Conservation (phyloP, 2,329 filamentous ascomycete species). For the Helminthosporium solani region DNA sequence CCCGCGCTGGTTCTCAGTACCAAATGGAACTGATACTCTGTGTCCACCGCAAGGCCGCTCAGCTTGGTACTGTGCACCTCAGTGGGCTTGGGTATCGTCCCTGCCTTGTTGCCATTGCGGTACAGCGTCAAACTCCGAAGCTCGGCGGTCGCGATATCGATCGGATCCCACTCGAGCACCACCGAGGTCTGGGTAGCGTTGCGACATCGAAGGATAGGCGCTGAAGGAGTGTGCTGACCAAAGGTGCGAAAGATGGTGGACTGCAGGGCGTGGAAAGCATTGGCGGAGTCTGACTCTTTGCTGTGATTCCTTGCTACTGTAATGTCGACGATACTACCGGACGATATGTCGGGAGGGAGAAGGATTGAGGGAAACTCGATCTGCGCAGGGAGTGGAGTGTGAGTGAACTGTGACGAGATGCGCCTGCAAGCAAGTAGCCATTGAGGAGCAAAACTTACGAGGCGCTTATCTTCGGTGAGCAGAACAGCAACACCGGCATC, state of each 20-base stretch:
- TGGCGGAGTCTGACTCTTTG: conserved; percentile 73
- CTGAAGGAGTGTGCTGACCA: conserved; percentile 72
- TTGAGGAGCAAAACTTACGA: conserved; percentile 61
- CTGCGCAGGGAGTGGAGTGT: too few relatives aligned
- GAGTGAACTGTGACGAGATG: conserved; percentile 24
- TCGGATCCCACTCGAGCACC: conserved; percentile 96
- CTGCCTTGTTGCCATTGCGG: conserved; percentile 94
- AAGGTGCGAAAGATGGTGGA: conserved; percentile 84
- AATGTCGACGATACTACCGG: conserved; percentile 97
- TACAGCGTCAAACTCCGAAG: conserved; percentile 87
- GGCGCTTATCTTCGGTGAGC: conserved; percentile 91
- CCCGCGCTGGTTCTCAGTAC: conserved; percentile 89
- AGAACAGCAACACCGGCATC: conserved; percentile 97
- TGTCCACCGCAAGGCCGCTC: conserved; percentile 91
- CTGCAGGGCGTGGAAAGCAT: conserved; percentile 81
- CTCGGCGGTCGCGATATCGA: conserved; percentile 88
- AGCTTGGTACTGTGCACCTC: conserved; percentile 97
- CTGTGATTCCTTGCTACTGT: conserved; percentile 82
- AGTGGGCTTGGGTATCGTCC: conserved; percentile 83
- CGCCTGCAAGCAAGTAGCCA: conserved; percentile 17
- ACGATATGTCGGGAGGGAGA: conserved; percentile 90
- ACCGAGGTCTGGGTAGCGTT: conserved; percentile 99
- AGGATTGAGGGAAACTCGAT: conserved; percentile 99
- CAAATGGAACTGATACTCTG: conserved; percentile 92
- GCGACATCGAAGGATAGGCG: conserved; percentile 82